phyloP scores from a whole-genome alignment of 352 stramenopile species.

The Aphanomyces invadans region DNA sequence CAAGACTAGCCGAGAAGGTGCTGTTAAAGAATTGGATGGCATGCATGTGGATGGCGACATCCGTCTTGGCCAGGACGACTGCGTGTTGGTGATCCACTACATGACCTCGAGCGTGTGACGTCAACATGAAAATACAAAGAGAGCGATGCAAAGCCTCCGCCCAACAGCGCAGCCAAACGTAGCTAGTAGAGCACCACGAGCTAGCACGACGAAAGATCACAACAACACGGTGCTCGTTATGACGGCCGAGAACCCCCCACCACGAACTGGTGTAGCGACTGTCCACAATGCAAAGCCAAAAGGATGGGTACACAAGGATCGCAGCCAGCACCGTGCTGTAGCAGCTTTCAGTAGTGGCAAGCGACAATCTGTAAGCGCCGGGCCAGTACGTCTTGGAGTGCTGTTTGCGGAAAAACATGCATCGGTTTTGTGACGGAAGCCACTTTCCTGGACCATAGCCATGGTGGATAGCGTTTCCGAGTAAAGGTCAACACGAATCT shows the following conservation, averaged over 20 bases:
- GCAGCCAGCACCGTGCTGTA: background rate
- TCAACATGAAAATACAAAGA: constrained; percentile 17
- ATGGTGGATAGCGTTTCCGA: too few species aligned
- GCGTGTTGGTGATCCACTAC: too few species aligned
- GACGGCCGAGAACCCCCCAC: constrained; percentile 7
- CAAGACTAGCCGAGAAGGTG: background rate
- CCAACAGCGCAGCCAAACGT: constrained; percentile 10
- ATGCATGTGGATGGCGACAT: background rate
- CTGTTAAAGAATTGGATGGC: constrained; percentile 10
- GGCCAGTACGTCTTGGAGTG: constrained; percentile 13
- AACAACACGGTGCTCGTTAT: background rate
- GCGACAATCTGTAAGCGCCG: background rate
- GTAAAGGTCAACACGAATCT: too few species aligned
- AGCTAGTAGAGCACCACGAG: background rate
- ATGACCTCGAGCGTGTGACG: too few species aligned
- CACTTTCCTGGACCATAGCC: constrained; percentile 5
- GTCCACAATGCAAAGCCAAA: background rate
- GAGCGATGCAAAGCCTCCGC: background rate
- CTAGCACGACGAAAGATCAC: constrained; percentile 14
- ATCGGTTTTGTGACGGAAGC: constrained; percentile 4
- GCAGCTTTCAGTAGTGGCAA: background rate
- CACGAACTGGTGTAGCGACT: background rate
- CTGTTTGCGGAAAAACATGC: constrained; percentile 3
- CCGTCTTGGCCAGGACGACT: background rate
- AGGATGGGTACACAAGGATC: background rate